Conservation (phyloP, 2,329 filamentous ascomycete species). For the Dactylellina cionopaga region DNA sequence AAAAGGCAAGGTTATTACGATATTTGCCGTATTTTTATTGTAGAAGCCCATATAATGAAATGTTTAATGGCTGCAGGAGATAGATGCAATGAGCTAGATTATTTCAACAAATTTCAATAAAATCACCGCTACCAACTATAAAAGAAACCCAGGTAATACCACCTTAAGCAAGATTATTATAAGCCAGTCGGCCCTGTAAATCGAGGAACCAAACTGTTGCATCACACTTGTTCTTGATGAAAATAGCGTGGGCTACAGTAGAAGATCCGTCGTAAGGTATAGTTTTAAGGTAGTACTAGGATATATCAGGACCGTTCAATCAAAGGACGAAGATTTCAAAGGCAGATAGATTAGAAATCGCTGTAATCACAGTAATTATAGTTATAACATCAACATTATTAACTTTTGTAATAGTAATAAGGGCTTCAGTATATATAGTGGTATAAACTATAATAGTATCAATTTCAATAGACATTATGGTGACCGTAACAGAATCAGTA, state of each 20-base stretch:
- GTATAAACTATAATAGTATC: not conserved
- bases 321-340: constrained; percentile 2
- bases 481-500: not conserved
- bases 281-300: constrained; percentile 4
- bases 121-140: not conserved
- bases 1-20: no score
- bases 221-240: not conserved
- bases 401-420: not conserved
- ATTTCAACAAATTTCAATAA: not conserved
- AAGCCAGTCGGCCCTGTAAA: not conserved
- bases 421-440: constrained; percentile 1
- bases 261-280: not conserved
- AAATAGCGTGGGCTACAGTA: constrained; percentile 2
- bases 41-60: no score
- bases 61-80: no score
- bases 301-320: constrained; percentile 11
- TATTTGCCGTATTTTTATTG: no score
- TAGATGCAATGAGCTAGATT: no score
- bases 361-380: not conserved
- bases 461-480: not conserved
- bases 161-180: not conserved
- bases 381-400: constrained; percentile 9
- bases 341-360: not conserved
- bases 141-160: not conserved
- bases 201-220: constrained; percentile 11